These are phyloP conservation scores for Silene coronaria DNA, from an alignment of 179 eudicot genomes.

Conservation along the genomic window DNA sequence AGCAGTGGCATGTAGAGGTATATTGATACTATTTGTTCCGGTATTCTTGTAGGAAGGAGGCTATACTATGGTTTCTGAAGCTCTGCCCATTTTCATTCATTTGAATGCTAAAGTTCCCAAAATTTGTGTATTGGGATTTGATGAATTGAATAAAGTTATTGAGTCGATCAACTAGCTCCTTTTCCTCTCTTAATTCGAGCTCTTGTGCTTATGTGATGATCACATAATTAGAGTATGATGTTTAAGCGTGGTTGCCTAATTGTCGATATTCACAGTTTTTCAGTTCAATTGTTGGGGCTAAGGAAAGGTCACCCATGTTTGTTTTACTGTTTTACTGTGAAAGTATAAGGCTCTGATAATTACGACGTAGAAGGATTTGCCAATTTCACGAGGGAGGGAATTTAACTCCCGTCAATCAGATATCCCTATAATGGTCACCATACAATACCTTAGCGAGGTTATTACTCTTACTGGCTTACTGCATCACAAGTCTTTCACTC, in stretches of 20 bases:
- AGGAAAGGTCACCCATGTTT: neutral
- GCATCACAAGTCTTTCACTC: no score
- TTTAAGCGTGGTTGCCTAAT: neutral
- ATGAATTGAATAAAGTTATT: constrained; percentile 19
- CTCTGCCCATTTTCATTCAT: constrained; percentile 12
- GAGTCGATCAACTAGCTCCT: neutral
- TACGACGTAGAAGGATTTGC: no score
- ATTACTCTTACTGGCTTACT: no score
- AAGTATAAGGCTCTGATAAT: no score
- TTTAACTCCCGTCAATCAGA: no score
- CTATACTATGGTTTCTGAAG: neutral
- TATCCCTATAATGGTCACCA: no score
- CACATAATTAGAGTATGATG: neutral
- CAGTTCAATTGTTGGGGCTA: neutral
- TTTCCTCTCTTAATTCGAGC: neutral
- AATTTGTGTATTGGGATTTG: constrained; percentile 5
- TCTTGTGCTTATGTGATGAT: constrained; percentile 1
- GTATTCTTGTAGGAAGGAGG: constrained; percentile 20
- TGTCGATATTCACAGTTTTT: neutral
- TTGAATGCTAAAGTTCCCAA: constrained; percentile 14
- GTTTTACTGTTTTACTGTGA: neutral
- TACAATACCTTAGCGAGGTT: no score
- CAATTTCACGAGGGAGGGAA: no score
- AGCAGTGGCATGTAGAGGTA: constrained; percentile 97
- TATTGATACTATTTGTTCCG: constrained; percentile 36